Evolutionary conservation across 2,329 filamentous ascomycete species (phyloP), one percentile per base, ranked within the genome.

Genomic region (Beauveria bassiana): DNA sequence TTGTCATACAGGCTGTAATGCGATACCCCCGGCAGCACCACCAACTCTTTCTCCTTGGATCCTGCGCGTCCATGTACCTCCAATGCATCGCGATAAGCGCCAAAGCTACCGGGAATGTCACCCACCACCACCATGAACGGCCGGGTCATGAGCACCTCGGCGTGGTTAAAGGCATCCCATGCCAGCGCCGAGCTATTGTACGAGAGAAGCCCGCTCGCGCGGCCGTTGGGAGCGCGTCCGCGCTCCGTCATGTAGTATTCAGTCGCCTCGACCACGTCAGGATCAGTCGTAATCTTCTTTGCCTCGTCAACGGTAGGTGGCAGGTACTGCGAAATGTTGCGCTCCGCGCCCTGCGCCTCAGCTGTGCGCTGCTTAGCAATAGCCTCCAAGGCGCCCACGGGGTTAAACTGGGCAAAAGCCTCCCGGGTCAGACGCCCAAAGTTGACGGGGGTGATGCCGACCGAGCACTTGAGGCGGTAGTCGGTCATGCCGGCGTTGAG

Each of bases 381-480:
- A 5, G 54, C 47, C 14, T 61, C 51, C 2, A 61, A 53, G 1
- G 62, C 28, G 26, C 45, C 62, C 10, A 58, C 53, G 10, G 58
- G 62, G 26, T 53, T 26, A 46, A 60, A 58, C 9, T 43, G 34
- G 2, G 46, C 62, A 20, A 60, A 61, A 9, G 53, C 59, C 12
- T 47, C 43, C 31, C 71, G 69, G 16, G 66, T 58, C 59, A 69
- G 66, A n/a, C 55, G 52, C 22, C 74, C 72, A 26, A 73, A 63
- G 61, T 68, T 69, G 3, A 69, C 70, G 4, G 65, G 67, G 28
- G 64, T 69, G 10, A 71, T 61, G 8, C 70, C 72, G 6, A 72
- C 74, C 9, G 8, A 62, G 18, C 73, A 73, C 62, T 71, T 72
- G 63, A 77, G 70, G 22, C 75, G 74, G n/a, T 63, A 55, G 56